Conservation (phyloP, 345 rosid genomes). For the Hevea brasiliensis region DNA sequence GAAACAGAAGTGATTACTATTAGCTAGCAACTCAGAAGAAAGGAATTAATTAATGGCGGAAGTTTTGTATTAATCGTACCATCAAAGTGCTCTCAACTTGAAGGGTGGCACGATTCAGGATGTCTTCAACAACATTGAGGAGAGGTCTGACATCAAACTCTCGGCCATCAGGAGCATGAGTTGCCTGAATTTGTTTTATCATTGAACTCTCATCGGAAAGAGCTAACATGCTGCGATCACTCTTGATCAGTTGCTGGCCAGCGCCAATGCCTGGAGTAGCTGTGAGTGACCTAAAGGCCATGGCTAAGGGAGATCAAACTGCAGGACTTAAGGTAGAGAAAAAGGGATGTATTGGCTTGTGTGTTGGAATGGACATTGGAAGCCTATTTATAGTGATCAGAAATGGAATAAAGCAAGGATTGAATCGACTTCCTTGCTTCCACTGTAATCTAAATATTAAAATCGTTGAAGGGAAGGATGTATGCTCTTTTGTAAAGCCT, state of each 20-base stretch:
- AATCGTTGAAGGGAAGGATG: no score
- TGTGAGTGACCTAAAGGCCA: no score
- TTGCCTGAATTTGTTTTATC: conserved; percentile 53
- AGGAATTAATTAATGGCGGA: background rate
- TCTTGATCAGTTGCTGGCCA: conserved; percentile 26
- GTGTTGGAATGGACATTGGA: background rate
- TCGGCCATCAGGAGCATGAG: conserved; percentile 69
- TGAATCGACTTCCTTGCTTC: background rate
- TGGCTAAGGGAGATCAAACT: no score
- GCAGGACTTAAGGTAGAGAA: no score
- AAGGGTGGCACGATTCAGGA: conserved; percentile 57
- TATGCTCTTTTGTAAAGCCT: background rate
- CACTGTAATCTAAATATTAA: background rate
- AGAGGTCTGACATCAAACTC: conserved; percentile 65
- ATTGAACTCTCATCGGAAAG: conserved; percentile 58
- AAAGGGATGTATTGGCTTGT: background rate
- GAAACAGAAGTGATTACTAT: background rate
- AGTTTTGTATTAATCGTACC: conserved; percentile 11
- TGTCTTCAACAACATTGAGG: conserved; percentile 54
- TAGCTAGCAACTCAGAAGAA: background rate
- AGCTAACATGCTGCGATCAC: conserved; percentile 39
- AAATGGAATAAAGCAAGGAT: background rate
- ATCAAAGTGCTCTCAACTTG: conserved; percentile 28
- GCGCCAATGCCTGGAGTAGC: background rate
- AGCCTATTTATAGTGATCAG: background rate